Base-by-base conservation (phyloP, 2,329 filamentous ascomycete species). In the Penicillium fuscoglaucum region DNA sequence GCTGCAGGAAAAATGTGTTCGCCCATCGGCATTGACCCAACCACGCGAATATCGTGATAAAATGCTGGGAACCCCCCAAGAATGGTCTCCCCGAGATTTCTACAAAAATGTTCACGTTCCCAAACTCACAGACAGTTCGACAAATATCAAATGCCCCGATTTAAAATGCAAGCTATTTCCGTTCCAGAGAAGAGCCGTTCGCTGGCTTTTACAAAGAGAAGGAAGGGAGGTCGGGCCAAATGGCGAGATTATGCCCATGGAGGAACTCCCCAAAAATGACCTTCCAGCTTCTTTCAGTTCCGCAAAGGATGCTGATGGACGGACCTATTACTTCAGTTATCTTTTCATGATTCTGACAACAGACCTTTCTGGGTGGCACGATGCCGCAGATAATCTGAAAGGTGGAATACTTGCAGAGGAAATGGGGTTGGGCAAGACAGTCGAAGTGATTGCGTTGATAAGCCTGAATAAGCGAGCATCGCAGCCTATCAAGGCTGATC, bases 371-470 rank as follows among this genome's bases (percentile, higher is more conserved):
- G 52, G 64, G 33, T 80, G 67, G 72, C 64, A 62, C 43, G 68
- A 71, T 68, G 70, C 66, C 19, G 61, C 61, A 31, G 59, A 66
- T 26, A 55, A 65, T 28, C 55, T 79, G 5, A 72, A 63, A 41
- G 80, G 80, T 8, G 80, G 80, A 3, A 77, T 81, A 19, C 72
- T 82, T 47, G 79, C 79, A 9, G 79, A 82, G 63, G 79, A 81
- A 59, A 82, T 82, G 79, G 79, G 79, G 3, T 67, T 82, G 15
- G 79, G 80, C 4, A 82, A 82, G 62, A 82, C 79, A 4, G 76
- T 82, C 39, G 79, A 81, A 63, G 72, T 81, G 64, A 79, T 81
- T 44, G 71, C 74, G 9, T 62, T 81, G 15, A 79, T 81, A 35
- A 78, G 73, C 53, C 61, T 78, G 46, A 75, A 81, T 59, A 69